A percentile compares a stretch with the other conserved stretches of the same genome.
Conservation (phyloP, 2,329 filamentous ascomycete genomes). For the Drechslera avenae region DNA sequence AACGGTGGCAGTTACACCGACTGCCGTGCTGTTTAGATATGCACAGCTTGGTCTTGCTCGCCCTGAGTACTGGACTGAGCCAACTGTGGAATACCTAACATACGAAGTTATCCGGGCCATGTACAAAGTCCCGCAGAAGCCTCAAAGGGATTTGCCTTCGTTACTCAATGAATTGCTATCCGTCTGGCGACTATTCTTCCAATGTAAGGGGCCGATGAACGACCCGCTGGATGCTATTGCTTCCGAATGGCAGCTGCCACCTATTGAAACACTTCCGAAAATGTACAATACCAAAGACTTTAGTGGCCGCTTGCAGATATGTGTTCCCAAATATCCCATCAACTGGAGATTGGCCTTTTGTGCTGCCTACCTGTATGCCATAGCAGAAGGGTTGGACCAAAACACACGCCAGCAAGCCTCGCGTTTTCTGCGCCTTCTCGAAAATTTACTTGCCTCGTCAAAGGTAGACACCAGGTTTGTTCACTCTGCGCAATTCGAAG, state of each 20-base stretch:
- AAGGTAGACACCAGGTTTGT: slow-evolving; percentile 20
- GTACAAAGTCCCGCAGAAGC: slow-evolving; percentile 5
- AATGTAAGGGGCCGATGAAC: slow-evolving; percentile 28
- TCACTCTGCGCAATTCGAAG: slow-evolving; percentile 18
- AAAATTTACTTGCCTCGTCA: slow-evolving; percentile 29
- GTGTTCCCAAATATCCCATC: slow-evolving; percentile 26
- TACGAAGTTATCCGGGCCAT: slow-evolving; percentile 28
- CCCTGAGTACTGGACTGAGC: slow-evolving; percentile 27
- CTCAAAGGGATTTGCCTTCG: slow-evolving; percentile 21
- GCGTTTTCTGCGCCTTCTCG: slow-evolving; percentile 38
- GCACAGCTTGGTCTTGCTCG: slow-evolving; percentile 36
- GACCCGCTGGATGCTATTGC: slow-evolving; percentile 26
- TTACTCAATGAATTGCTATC: slow-evolving; percentile 38
- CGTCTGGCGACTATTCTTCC: slow-evolving; percentile 44
- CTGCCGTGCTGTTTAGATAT: slow-evolving; percentile 34
- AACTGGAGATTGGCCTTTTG: slow-evolving; percentile 32
- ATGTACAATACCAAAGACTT: slow-evolving; percentile 19
- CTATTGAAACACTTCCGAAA: slow-evolving; percentile 10
- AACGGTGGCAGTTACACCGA: slow-evolving; percentile 25
- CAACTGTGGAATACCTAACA: slow-evolving; percentile 30
- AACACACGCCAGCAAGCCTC: slow-evolving; percentile 25
- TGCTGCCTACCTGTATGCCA: slow-evolving; percentile 38
- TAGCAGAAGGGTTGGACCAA: slow-evolving; percentile 29
- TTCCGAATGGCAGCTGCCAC: slow-evolving; percentile 34
- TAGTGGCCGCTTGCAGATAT: slow-evolving; percentile 31